Evolutionary conservation across 2,329 filamentous ascomycete species (phyloP).

Genomic region (Clarireedia monteithiana): DNA sequence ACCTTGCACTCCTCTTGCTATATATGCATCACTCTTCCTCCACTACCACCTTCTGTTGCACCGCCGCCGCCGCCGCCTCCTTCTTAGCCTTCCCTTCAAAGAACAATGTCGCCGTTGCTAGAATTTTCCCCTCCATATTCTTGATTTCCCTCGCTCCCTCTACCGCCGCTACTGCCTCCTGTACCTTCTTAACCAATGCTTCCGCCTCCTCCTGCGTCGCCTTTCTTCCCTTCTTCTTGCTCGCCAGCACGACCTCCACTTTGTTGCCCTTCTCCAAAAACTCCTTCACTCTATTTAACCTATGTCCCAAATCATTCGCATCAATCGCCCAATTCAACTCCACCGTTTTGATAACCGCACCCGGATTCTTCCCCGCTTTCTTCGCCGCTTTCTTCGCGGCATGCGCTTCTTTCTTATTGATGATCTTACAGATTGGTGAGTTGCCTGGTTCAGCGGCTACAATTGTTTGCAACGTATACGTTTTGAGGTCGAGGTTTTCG

Average conservation of each 20-base stretch:
- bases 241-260: conserved; percentile 66
- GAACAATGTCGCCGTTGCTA: conserved; percentile 36
- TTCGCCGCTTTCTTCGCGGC: conserved; percentile 35
- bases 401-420: conserved; percentile 48
- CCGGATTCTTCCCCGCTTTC: conserved; percentile 27
- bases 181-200: conserved; percentile 46
- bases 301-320: conserved; percentile 64
- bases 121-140: conserved; percentile 37
- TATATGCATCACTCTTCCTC: not conserved
- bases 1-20: too few relatives aligned
- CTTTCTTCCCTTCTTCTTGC: conserved; percentile 54
- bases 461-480: conserved; percentile 44
- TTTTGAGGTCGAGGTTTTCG: conserved; percentile 38
- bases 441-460: conserved; percentile 25
- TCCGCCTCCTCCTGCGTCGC: conserved; percentile 55
- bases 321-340: conserved; percentile 88
- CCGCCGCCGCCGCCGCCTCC: not conserved
- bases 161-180: conserved; percentile 29
- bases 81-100: conserved; percentile 33
- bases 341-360: conserved; percentile 58
- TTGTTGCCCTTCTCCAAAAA: conserved; percentile 69
- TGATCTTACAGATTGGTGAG: conserved; percentile 47
- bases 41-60: too few relatives aligned
- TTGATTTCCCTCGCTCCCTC: conserved; percentile 38
- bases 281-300: conserved; percentile 54